Conservation (phyloP, 140 eudicot species). For the Bidens hawaiensis region DNA sequence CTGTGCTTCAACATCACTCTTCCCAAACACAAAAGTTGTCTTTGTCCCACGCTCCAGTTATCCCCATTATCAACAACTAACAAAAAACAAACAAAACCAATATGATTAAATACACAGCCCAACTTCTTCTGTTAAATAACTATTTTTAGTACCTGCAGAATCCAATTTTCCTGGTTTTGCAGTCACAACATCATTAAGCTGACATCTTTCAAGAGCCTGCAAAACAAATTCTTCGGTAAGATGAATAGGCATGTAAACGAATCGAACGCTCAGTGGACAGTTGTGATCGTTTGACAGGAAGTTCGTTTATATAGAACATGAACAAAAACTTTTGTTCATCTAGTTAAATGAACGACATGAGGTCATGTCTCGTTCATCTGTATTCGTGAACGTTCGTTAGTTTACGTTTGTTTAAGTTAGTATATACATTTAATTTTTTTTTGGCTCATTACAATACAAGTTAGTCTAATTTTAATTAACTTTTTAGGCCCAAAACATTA, state of each 20-base stretch:
- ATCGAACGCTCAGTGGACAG: no score
- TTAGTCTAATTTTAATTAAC: no score
- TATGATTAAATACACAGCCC: background rate
- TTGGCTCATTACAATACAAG: no score
- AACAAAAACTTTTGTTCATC: no score
- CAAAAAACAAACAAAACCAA: background rate
- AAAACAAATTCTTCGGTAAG: slow-evolving; percentile 13
- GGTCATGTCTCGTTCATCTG: no score
- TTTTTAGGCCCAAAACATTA: no score
- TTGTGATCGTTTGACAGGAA: no score
- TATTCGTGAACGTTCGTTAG: no score
- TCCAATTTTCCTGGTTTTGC: slow-evolving; percentile 86
- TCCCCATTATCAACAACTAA: slow-evolving; percentile 82
- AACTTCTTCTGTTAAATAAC: background rate
- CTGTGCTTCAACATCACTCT: slow-evolving; percentile 77
- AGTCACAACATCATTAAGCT: slow-evolving; percentile 81
- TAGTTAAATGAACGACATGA: no score
- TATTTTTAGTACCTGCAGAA: slow-evolving; percentile 49
- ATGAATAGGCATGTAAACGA: background rate
- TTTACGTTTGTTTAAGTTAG: no score
- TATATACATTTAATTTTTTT: no score
- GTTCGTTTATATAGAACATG: no score
- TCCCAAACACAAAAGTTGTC: slow-evolving; percentile 90
- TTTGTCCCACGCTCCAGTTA: slow-evolving; percentile 94
- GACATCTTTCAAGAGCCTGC: slow-evolving; percentile 92